Evolutionary conservation across 2,329 filamentous ascomycete genomes (phyloP).

Genomic region (Colletotrichum sp.): DNA sequence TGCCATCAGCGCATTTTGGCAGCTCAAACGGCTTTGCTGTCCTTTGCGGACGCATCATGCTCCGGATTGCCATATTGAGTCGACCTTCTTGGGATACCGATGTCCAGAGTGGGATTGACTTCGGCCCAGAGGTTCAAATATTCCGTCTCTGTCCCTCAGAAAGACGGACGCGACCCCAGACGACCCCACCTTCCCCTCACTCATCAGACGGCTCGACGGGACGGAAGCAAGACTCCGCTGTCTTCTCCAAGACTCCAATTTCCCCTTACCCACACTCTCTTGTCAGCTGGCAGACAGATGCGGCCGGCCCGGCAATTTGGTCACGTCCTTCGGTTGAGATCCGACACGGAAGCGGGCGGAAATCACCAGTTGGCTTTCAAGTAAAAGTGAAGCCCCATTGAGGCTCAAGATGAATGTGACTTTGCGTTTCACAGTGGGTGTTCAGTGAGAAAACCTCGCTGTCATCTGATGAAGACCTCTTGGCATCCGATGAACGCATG

Average conservation of each 20-base stretch:
- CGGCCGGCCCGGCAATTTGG: background rate
- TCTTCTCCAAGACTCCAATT: background rate
- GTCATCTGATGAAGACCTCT: background rate
- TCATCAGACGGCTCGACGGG: conserved; percentile 1
- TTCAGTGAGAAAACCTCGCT: background rate
- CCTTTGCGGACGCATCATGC: conserved; percentile 32
- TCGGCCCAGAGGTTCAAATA: background rate
- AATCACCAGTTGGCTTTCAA: background rate
- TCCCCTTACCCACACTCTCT: background rate
- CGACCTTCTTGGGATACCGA: background rate
- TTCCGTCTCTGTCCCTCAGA: background rate
- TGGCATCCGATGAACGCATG: background rate
- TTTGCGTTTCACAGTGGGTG: accelerated
- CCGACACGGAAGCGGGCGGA: accelerated
- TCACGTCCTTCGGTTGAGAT: background rate
- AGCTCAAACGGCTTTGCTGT: conserved; percentile 29
- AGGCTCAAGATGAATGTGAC: background rate
- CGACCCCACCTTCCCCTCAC: conserved; percentile 2
- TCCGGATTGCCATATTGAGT: conserved; percentile 32
- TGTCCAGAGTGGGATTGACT: background rate
- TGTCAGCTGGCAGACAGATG: background rate
- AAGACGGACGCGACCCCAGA: background rate
- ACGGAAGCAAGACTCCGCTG: background rate
- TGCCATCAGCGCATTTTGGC: conserved; percentile 4
- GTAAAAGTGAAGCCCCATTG: background rate